Conservation (phyloP, 2,329 filamentous ascomycete species). For the Catunica adiposa region DNA sequence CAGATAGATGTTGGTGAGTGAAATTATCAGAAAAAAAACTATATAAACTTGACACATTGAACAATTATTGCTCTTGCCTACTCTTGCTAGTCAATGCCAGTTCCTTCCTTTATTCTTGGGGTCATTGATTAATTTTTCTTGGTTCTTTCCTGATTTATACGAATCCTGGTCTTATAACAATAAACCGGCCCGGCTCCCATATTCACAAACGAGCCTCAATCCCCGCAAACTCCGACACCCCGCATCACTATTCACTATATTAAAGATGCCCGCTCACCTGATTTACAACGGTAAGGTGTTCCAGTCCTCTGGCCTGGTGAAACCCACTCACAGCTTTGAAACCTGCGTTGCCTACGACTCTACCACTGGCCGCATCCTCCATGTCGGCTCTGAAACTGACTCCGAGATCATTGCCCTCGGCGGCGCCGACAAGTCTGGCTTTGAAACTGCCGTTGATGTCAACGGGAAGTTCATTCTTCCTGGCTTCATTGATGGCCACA, state of each 20-base stretch:
- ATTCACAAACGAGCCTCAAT: background rate
- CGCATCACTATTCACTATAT: background rate
- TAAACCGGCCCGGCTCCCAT: background rate
- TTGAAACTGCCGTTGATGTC: conserved; percentile 20
- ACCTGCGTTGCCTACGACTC: conserved; percentile 12
- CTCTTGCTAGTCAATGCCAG: too few relatives aligned
- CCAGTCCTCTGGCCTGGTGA: conserved; percentile 13
- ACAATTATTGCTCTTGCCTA: too few relatives aligned
- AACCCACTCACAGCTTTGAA: conserved; percentile 13
- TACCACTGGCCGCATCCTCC: conserved; percentile 11
- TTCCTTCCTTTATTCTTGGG: too few relatives aligned
- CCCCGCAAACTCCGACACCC: background rate
- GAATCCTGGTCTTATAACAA: too few relatives aligned
- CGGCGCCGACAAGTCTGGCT: conserved; percentile 7
- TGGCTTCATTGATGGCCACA: conserved; percentile 41
- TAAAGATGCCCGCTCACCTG: conserved; percentile 5
- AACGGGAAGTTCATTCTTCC: conserved; percentile 29
- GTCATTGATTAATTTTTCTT: too few relatives aligned
- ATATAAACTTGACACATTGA: too few relatives aligned
- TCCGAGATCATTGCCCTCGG: conserved; percentile 9
- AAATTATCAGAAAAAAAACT: too few relatives aligned
- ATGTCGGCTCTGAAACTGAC: conserved; percentile 12
- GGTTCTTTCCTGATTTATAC: too few relatives aligned
- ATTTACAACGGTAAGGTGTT: conserved; percentile 17
- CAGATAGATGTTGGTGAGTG: background rate